Conservation (phyloP, 768 basidiomycete genomes). For the Phanerochaete carnosa region DNA sequence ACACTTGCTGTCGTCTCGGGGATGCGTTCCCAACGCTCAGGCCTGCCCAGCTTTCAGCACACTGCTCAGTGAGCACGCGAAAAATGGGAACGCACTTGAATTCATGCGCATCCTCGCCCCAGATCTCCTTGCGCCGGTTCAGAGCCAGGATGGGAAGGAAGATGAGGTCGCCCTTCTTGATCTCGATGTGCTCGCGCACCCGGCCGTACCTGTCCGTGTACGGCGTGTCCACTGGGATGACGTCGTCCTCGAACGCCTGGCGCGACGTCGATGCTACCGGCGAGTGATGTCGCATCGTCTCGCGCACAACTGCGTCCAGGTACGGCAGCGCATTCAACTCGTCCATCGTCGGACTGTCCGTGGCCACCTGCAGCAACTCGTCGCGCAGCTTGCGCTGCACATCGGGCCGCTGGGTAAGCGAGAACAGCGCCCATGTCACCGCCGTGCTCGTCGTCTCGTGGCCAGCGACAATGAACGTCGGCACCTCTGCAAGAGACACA, state of each 20-base stretch:
- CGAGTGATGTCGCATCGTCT: constrained; percentile 54
- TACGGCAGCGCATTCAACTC: constrained; percentile 63
- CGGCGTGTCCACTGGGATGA: constrained; percentile 45
- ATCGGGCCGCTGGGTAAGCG: constrained; percentile 33
- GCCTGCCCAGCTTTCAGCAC: constrained; percentile 6
- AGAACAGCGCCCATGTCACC: constrained; percentile 34
- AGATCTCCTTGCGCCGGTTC: constrained; percentile 50
- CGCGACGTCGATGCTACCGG: constrained; percentile 50
- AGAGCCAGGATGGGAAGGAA: constrained; percentile 50
- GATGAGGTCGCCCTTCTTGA: constrained; percentile 22
- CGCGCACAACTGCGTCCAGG: constrained; percentile 63
- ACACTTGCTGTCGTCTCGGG: constrained; percentile 43
- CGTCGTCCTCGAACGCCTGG: constrained; percentile 39
- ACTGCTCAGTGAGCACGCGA: constrained; percentile 12
- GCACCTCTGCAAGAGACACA: constrained; percentile 17
- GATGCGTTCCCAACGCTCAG: constrained; percentile 26
- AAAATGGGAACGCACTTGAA: constrained; percentile 45
- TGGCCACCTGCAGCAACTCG: constrained; percentile 40
- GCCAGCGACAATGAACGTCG: constrained; percentile 21
- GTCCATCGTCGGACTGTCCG: constrained; percentile 66
- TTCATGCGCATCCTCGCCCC: constrained; percentile 57
- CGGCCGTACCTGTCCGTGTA: constrained; percentile 20
- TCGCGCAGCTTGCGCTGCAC: constrained; percentile 37
- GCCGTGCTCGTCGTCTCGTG: constrained; percentile 38
- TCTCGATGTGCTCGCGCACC: constrained; percentile 15